Percentiles rank a stretch among this genome's conserved stretches.
phyloP scores from a whole-genome alignment of 148 eudicot genomes.

The Rhododendron kiyosumense region DNA sequence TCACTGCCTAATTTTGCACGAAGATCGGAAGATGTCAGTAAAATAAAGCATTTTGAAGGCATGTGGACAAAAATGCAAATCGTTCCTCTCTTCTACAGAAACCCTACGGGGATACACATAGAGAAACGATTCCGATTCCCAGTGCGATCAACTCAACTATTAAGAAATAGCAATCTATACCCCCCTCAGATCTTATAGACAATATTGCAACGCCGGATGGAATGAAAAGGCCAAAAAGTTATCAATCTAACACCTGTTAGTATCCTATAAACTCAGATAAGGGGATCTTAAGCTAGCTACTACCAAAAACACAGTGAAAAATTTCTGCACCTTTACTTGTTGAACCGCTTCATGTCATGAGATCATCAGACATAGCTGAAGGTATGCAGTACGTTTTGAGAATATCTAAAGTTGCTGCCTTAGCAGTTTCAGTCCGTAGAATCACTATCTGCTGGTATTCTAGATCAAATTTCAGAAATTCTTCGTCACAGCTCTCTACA shows the following conservation, averaged over 20 bases:
- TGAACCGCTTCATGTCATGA: constrained; percentile 20
- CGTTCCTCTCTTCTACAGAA: background rate
- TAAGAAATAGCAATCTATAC: background rate
- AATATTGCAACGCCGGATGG: background rate
- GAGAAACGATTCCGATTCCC: background rate
- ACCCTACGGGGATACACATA: background rate
- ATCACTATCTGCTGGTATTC: constrained; percentile 47
- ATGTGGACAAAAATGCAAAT: background rate
- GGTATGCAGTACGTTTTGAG: constrained; percentile 41
- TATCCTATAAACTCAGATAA: background rate
- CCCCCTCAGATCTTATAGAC: background rate
- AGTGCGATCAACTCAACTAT: background rate
- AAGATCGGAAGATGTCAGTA: no score
- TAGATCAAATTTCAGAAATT: constrained; percentile 36
- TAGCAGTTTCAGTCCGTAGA: constrained; percentile 29
- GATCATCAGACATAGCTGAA: constrained; percentile 47
- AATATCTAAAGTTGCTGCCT: constrained; percentile 39
- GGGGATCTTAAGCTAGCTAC: background rate
- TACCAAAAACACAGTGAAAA: background rate
- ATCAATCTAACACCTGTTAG: background rate
- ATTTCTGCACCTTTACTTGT: background rate
- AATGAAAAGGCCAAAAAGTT: background rate
- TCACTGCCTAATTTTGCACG: no score
- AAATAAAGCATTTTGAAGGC: no score
- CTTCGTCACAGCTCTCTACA: constrained; percentile 39